These are phyloP conservation scores for Tylopilus sp. DNA, from an alignment of 768 basidiomycete species.

Conservation along the genomic window DNA sequence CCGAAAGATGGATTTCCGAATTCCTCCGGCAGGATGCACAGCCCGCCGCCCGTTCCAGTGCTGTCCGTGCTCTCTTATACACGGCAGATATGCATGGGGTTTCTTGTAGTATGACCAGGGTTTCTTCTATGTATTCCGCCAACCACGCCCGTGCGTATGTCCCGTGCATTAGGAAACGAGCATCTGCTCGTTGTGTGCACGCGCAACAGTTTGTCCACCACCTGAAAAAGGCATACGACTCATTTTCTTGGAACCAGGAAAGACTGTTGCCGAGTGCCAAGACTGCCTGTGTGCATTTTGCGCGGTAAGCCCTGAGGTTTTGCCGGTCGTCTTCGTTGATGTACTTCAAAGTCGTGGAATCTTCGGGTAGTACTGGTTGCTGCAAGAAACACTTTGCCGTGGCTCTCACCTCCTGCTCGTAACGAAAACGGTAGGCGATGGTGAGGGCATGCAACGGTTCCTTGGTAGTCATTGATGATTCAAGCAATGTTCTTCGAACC, in stretches of 20 bases:
- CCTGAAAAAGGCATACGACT: constrained; percentile 22
- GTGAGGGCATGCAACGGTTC: constrained; percentile 32
- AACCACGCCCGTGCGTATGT: constrained; percentile 29
- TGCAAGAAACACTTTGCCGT: constrained; percentile 29
- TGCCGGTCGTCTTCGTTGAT: constrained; percentile 11
- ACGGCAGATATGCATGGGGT: constrained; percentile 24
- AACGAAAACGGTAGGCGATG: constrained; percentile 32
- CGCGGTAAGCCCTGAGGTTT: constrained; percentile 20
- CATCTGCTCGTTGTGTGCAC: constrained; percentile 20
- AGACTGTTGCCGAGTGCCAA: constrained; percentile 19
- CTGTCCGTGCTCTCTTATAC: constrained; percentile 13
- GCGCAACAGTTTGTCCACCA: constrained; percentile 30
- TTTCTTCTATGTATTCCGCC: constrained; percentile 24
- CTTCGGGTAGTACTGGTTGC: constrained; percentile 5
- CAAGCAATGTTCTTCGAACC: constrained; percentile 26
- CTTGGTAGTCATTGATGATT: constrained; percentile 23
- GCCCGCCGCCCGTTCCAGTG: constrained; percentile 13
- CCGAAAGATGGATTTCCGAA: constrained; percentile 17
- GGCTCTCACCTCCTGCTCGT: constrained; percentile 28
- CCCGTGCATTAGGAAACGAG: constrained; percentile 24
- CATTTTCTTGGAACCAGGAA: constrained; percentile 21
- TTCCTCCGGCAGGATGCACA: constrained; percentile 21
- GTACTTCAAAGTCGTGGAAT: background rate
- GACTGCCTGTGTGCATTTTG: constrained; percentile 18
- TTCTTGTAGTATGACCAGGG: constrained; percentile 17